Conservation (phyloP, 352 stramenopile genomes). For the Globisporangium apiculatum region DNA sequence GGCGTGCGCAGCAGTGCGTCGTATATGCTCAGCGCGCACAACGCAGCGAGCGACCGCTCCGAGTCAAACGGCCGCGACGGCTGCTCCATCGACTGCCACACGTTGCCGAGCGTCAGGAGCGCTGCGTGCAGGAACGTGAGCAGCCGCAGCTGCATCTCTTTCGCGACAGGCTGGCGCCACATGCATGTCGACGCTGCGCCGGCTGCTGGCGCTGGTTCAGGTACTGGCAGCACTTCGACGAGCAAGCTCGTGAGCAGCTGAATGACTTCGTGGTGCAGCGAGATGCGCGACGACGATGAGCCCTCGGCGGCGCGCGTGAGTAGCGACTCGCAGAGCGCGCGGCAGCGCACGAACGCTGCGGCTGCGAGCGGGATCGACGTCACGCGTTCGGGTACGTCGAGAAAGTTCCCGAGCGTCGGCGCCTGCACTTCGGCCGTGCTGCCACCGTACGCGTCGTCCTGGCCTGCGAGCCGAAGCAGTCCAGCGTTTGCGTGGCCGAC, state of each 20-base stretch:
- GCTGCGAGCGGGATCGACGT: slow-evolving; percentile 68
- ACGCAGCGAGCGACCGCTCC: slow-evolving; percentile 65
- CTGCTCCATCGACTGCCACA: slow-evolving; percentile 87
- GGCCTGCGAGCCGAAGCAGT: slow-evolving; percentile 40
- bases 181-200: slow-evolving; percentile 32
- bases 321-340: slow-evolving; percentile 69
- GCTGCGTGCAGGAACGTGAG: slow-evolving; percentile 69
- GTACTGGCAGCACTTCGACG: slow-evolving; percentile 79
- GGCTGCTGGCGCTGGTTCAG: slow-evolving; percentile 21
- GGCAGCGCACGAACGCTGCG: slow-evolving; percentile 73
- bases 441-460: slow-evolving; percentile 73
- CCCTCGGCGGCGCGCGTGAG: slow-evolving; percentile 75
- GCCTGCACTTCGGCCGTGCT: slow-evolving; percentile 58
- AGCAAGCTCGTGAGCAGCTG: slow-evolving; percentile 78
- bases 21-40: slow-evolving; percentile 77
- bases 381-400: slow-evolving; percentile 80
- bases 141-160: slow-evolving; percentile 79
- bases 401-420: slow-evolving; percentile 67
- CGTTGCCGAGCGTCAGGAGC: slow-evolving; percentile 71
- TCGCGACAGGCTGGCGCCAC: slow-evolving; percentile 62
- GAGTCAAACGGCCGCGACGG: slow-evolving; percentile 84
- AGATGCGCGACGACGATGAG: slow-evolving; percentile 87
- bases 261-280: slow-evolving; percentile 85
- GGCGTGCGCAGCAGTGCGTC: slow-evolving; percentile 76
- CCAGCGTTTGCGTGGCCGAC: slow-evolving; percentile 51